These are phyloP conservation scores for Gossypium ekmanianum DNA, from an alignment of 345 rosid species.

Conservation along the genomic window DNA sequence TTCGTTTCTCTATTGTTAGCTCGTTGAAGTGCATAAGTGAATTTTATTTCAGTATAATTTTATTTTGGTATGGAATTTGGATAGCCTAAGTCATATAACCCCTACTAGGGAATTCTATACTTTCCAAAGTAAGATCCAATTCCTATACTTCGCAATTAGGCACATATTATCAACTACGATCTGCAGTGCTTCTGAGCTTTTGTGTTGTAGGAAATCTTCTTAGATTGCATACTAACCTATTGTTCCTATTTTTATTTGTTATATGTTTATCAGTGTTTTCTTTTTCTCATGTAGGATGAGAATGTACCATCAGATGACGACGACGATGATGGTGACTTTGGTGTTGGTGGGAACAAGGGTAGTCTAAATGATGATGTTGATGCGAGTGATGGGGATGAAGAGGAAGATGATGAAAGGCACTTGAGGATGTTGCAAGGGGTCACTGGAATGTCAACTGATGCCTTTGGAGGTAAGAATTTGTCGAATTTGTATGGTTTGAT, in stretches of 20 bases:
- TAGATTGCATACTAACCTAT: background rate
- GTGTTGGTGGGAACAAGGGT: conserved; percentile 13
- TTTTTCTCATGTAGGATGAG: conserved; percentile 60
- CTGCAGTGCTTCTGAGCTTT: background rate
- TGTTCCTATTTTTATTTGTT: background rate
- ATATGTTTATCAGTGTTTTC: background rate
- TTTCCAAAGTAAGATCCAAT: background rate
- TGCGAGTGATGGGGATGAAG: conserved; percentile 32
- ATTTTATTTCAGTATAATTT: background rate
- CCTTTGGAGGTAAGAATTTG: conserved; percentile 54
- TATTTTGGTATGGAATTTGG: too few species aligned
- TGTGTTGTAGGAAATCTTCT: too few species aligned
- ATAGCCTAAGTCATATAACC: background rate
- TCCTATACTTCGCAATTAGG: background rate
- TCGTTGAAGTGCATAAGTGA: background rate
- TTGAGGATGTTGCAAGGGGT: conserved; percentile 71
- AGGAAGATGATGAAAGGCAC: conserved; percentile 59
- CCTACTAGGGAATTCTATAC: background rate
- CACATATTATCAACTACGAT: background rate
- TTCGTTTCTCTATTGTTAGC: conserved; percentile 24
- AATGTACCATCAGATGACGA: conserved; percentile 58
- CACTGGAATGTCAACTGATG: conserved; percentile 81
- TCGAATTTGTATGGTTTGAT: conserved; percentile 2
- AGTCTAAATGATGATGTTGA: background rate
- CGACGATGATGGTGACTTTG: conserved; percentile 27